Base-by-base conservation (phyloP, 2,329 filamentous ascomycete genomes). In the Didymella keratinophila region DNA sequence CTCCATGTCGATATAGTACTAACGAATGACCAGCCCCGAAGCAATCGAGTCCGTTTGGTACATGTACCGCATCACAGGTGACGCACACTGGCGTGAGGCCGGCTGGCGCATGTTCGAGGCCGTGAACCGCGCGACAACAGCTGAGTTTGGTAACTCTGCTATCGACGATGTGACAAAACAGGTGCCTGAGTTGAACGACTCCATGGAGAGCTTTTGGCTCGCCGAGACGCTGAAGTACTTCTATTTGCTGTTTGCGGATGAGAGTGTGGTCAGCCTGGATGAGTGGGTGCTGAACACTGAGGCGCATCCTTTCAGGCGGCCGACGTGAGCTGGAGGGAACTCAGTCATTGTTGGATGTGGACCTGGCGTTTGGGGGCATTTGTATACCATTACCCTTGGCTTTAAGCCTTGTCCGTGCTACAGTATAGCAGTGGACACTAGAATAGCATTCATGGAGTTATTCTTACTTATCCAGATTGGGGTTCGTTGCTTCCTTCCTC, bases 21-120 rank as follows among this genome's bases (percentile, higher is more conserved):
- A n/a, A 36, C 16, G 7, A 18, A 18, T 7, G 3, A n/a, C 7
- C 16, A 76, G 78, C 8, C 90, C 90, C 20, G 91, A 94, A 77
- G 90, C 90, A 2, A 92, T 94, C 52, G 91, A 94, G 78, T 90
- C 87, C 14, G 85, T 95, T 4, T 94, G 92, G 75, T 85, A 92
- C 71, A 86, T 94, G 81, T 92, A 89, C 73, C 85, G 90, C 56
- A 81, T 91, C 58, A 92, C 89, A 0, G 90, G 89, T 25, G 86
- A 91, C 62, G 65, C 80, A 1, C 78, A 81, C 47, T 89, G 87
- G 83, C 86, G 86, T 70, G 84, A 89, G 57, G 87, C 87, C 71
- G 90, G 89, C 1, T 92, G 90, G 90, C 79, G 80, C 54, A 92
- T 93, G 89, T 92, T 92, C 71, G 72, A 84, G 53, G 83, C 85